Evolutionary conservation across 73 alveolate species (phyloP), one percentile per base, ranked within the genome.

Genomic region (Paramecium biaurelia): DNA sequence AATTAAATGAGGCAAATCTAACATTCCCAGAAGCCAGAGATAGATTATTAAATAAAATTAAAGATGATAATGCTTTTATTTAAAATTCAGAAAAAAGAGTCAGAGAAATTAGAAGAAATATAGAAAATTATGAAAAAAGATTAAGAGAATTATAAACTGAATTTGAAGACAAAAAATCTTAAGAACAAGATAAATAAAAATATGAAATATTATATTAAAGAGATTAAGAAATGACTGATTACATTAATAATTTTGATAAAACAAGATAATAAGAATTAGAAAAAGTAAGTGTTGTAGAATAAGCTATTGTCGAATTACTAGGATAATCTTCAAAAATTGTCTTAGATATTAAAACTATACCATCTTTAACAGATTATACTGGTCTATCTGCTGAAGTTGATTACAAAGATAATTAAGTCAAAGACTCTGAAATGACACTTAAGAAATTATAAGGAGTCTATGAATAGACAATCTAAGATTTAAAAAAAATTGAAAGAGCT

Each of bases 21-120:
- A 96, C 98, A 35, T 96, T 98, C 94, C 99, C 99, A 43, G 99
- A 98, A 92, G 98, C 98, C 26, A 96, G 99, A 93, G 99, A 98
- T 67, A 92, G 98, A 86, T 95, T 98, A 57, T 84, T 96, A 85
- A 97, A 97, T 42, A 95, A 98, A 88, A 97, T 97, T 34, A 97
- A 97, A 95, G 98, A 97, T 63, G 99, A 97, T 92, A 96, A 97
- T 58, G 92, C 97, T 28, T 99, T 95, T 92, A 94, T 97, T 43
- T 93, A 97, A 45, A 95, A 98, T 43, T 59, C 97, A 58, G 99
- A 98, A 57, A 98, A 96, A 89, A 98, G 96, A 94, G 95, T 96
- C 18, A 92, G 97, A 72, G 99, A 98, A 58, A 93, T 97, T 42
- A 94, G 95, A 89, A 96, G 93, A 92, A 95, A 93, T 68, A 95